A percentile compares a stretch with the other conserved stretches of the same genome.
Evolutionary conservation across 306 rosid genomes (phyloP).

Genomic region (Vachellia collinsii): DNA sequence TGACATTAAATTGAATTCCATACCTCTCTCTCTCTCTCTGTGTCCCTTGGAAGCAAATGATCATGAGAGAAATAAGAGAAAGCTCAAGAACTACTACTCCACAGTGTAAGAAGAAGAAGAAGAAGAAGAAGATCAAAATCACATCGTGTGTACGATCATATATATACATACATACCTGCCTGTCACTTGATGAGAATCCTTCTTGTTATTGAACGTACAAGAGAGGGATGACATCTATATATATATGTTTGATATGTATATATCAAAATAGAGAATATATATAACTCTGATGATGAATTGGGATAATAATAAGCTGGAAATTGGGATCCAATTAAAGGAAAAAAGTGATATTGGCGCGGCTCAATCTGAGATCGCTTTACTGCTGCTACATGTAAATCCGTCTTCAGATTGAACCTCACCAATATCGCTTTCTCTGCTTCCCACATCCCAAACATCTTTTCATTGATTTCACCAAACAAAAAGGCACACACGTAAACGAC

Average conservation of each 20-base stretch:
- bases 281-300: constrained; percentile 31
- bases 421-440: constrained; percentile 84
- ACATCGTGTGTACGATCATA: neutral
- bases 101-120: neutral
- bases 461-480: neutral
- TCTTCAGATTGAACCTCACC: constrained; percentile 99
- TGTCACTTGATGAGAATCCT: constrained; percentile 30
- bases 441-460: constrained; percentile 39
- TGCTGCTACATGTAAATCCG: constrained; percentile 62
- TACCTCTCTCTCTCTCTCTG: neutral
- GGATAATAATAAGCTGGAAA: neutral
- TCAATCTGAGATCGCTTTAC: constrained; percentile 98
- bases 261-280: constrained; percentile 18
- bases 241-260: too few species aligned
- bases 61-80: constrained; percentile 6
- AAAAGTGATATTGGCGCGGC: constrained; percentile 99
- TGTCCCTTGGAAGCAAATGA: neutral
- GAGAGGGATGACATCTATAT: constrained; percentile 13
- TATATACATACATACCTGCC: constrained; percentile 24
- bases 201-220: neutral
- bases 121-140: neutral
- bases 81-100: neutral
- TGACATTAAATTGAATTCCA: neutral
- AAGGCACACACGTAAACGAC: neutral
- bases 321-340: neutral